Base-by-base conservation (phyloP, 306 rosid species). In the Datisca glomerata region DNA sequence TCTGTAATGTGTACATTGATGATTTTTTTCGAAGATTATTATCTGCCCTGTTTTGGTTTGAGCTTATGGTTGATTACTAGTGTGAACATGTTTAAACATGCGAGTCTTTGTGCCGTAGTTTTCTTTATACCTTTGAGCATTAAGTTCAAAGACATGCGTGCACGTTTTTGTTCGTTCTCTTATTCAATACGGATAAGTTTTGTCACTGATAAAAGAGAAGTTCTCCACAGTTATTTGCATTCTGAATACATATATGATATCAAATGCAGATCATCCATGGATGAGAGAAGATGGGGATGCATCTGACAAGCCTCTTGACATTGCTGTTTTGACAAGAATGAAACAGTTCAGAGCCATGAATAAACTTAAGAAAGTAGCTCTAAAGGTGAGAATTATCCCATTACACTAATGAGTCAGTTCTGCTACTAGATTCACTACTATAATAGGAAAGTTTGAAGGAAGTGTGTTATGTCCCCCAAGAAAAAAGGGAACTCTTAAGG, bases 321-420 rank as follows among this genome's bases (percentile, higher is more conserved):
- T 74, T 74, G 85, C 93, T 47, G 96, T 87, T 55, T 67, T 87
- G 57, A 51, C 78, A 41, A 79, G 96, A 79, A 79, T 87, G 85
- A 87, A 87, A 45, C 96, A 87, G 74, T 87, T 87, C 67, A 73
- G 93, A 40, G 96, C 96, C 60, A 87, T 82, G 96, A 87, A 87
- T 85, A 87, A 82, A 67, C 82, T 87, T 35, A 87, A 87, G 65
- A 82, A 87, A 79, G 93, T 87, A 33, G 96, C 96, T 51, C 59
- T 87, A 45, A 82, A 87, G 94, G 96, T 89, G 56, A 45, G 59
- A 46, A 21, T n/a, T n/a, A n/a, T n/a, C n/a, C n/a, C n/a, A n/a
- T n/a, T n/a, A n/a, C n/a, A n/a, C n/a, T n/a, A n/a, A n/a, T n/a
- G n/a, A n/a, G n/a, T n/a, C n/a, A n/a, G n/a, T n/a, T n/a, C n/a